Percentiles rank a stretch among this genome's conserved stretches.
Conservation (phyloP, 2,329 filamentous ascomycete species). For the Metarhizium sp. region DNA sequence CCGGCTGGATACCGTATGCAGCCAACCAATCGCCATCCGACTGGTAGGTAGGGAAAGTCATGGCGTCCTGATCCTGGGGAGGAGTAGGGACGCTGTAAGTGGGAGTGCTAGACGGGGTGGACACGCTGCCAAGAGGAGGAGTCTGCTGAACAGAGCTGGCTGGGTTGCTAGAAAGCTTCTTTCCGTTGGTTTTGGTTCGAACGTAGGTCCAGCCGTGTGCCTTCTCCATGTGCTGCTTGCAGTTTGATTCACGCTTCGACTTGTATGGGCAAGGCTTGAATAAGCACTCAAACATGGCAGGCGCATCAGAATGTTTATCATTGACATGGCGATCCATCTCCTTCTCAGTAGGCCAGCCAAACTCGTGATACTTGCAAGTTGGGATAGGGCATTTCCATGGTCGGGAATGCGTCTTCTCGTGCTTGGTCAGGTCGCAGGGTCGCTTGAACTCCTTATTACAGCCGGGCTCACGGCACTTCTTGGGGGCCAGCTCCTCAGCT, state of each 20-base stretch:
- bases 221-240: constrained; percentile 99
- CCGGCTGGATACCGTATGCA: constrained; percentile 19
- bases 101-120: constrained; percentile 50
- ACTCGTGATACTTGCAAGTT: constrained; percentile 81
- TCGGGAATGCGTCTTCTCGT: constrained; percentile 94
- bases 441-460: constrained; percentile 93
- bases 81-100: constrained; percentile 46
- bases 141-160: constrained; percentile 41
- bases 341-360: constrained; percentile 96
- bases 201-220: constrained; percentile 85
- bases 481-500: constrained; percentile 71
- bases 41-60: constrained; percentile 38
- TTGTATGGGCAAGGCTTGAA: constrained; percentile 83
- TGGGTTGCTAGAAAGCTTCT: constrained; percentile 39
- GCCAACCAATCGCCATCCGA: constrained; percentile 36
- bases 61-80: constrained; percentile 34
- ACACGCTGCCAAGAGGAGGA: constrained; percentile 51
- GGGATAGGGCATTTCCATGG: constrained; percentile 84
- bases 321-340: constrained; percentile 94
- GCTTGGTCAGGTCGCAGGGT: constrained; percentile 95
- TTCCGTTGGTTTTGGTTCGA: constrained; percentile 85
- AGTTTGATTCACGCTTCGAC: constrained; percentile 92
- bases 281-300: constrained; percentile 73
- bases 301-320: constrained; percentile 81
- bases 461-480: constrained; percentile 63